phyloP scores from a whole-genome alignment of 1,139 yeast species.

The Nakaseomyces glabratus region DNA sequence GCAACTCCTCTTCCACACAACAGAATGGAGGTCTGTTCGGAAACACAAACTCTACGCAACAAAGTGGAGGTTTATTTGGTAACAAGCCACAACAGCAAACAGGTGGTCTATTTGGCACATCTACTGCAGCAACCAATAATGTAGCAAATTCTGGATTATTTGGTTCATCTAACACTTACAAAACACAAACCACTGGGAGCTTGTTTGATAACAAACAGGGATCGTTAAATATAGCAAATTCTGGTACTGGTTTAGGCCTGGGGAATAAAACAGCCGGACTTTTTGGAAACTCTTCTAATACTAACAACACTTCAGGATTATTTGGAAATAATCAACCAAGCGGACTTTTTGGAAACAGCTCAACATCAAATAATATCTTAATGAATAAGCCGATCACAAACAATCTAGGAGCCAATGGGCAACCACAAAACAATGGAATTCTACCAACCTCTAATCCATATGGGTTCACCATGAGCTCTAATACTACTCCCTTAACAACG shows the following conservation, averaged over 20 bases:
- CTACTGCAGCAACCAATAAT: conserved; percentile 1
- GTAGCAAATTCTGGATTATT: conserved; percentile 11
- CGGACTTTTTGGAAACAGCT: conserved; percentile 15
- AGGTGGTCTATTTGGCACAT: conserved; percentile 1
- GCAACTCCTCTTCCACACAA: conserved; percentile 9
- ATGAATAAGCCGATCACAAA: no score
- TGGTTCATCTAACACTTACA: conserved; percentile 9
- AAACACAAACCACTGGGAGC: conserved; percentile 18
- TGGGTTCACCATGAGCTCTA: conserved; percentile 25
- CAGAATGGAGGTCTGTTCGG: conserved; percentile 27
- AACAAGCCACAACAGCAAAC: conserved; percentile 7
- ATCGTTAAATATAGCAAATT: conserved; percentile 12
- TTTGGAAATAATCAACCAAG: conserved; percentile 10
- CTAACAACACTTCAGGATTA: conserved; percentile 9
- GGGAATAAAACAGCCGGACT: conserved; percentile 9
- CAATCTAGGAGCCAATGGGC: no score
- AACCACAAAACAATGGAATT: background rate
- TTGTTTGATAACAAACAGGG: conserved; percentile 19
- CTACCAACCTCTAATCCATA: conserved; percentile 22
- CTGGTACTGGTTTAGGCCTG: no score
- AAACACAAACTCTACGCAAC: conserved; percentile 5
- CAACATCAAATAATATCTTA: no score
- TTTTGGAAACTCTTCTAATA: conserved; percentile 10
- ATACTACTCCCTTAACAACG: conserved; percentile 23
- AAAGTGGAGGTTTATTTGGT: conserved; percentile 14